Base-by-base conservation (phyloP, 257 asterid species). In the Catharanthus roseus region DNA sequence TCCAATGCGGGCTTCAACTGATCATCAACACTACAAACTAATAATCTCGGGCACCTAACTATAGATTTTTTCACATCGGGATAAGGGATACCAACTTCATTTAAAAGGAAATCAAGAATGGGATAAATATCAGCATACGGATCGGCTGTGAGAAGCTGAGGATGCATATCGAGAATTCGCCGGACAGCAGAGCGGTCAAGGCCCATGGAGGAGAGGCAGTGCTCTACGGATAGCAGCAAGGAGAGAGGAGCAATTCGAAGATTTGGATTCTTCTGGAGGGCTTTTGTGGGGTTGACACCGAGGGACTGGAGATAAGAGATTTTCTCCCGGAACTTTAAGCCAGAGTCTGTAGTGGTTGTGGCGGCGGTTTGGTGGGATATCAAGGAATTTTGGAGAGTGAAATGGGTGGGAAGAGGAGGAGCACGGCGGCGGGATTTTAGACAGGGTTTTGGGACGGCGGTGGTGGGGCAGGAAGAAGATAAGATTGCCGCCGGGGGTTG, bases 81-180 rank as follows among this genome's bases (percentile, higher is more conserved):
- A 18, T 78, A 87, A 2, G 97, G 89, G 54, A 90, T 74, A 69
- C 60, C 66, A 47, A 88, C 93, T 11, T 84, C 83, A 42, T 90
- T 77, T 3, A 90, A 82, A 2, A 92, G 42, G 49, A 92, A 90
- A 76, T 87, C 96, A 63, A 90, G 68, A 41, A 88, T 69, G 0
- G 96, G 96, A 70, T 92, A 88, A 9, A 92, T 70, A 69, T 92
- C 88, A 4, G 51, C 6, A 68, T 85, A 74, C 0, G 97, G 96
- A 78, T 90, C 96, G 49, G 86, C 78, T 41, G 98, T 87, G 68
- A 90, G 86, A 67, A 92, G 90, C 63, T 79, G 76, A 0, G 97
- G 98, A 83, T 77, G 76, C 98, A 90, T 92, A 78, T 92, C 96
- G 57, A 92, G 88, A 39, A 90, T 85, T 15, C 96, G 90, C 67